Evolutionary conservation across 1,284 basidiomycete species (phyloP).

Genomic region (Sphaerobolus stellatus): DNA sequence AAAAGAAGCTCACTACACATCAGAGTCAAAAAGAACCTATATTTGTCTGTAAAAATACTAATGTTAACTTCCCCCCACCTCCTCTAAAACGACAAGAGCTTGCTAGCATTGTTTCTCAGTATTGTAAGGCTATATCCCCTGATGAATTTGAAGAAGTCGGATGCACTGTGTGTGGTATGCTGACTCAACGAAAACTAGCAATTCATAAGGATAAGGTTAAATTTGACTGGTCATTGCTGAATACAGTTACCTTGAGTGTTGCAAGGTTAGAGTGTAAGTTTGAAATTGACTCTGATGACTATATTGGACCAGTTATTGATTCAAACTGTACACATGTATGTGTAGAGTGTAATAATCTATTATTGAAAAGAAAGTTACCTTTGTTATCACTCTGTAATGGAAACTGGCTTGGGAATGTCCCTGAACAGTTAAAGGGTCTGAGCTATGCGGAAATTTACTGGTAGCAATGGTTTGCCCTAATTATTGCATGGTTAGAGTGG

Average conservation of each 20-base stretch:
- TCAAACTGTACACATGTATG: background rate
- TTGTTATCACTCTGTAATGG: background rate
- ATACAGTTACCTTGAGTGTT: background rate
- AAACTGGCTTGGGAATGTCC: constrained; percentile 1
- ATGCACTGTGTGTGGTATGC: background rate
- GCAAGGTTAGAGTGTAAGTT: background rate
- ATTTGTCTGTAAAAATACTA: too few relatives aligned
- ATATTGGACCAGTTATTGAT: background rate
- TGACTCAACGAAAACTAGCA: background rate
- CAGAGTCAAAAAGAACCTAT: too few relatives aligned
- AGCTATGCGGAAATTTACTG: constrained; percentile 5
- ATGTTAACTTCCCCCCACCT: constrained; percentile 3
- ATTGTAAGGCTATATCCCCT: background rate
- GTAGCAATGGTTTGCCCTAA: background rate
- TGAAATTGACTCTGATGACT: background rate
- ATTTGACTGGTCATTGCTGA: background rate
- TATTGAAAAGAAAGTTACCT: background rate
- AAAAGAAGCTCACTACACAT: too few relatives aligned
- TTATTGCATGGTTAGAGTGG: background rate
- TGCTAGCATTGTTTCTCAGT: background rate
- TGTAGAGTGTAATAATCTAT: background rate
- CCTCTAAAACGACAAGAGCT: background rate
- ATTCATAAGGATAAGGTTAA: background rate
- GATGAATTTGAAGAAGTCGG: background rate
- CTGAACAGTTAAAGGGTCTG: background rate